Evolutionary conservation across 805 yeast genomes (phyloP), one percentile per base, ranked within the genome.

Genomic region (Suhomyces prunicola): DNA sequence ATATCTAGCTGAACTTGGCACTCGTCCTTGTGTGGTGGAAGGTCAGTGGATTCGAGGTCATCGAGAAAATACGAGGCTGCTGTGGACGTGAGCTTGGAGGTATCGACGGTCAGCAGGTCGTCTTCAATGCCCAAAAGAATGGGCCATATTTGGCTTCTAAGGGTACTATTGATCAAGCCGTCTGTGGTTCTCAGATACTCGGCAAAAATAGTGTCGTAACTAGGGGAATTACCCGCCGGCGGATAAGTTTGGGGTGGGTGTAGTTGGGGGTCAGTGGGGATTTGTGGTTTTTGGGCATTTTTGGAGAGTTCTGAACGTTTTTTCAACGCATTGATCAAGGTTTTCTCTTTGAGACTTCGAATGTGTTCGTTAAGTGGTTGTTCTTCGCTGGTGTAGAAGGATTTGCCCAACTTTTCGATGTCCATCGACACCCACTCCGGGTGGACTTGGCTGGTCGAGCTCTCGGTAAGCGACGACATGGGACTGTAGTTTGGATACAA

Each of bases 1-100:
- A 90, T 86, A 68, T 93, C 99, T 52, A 90, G 78, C 48, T 73
- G 67, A 1, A 91, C 90, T 68, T 93, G 99, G 6, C 80, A 80
- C 60, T 87, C 94, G 63, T 90, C 97, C 48, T 70, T 71, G 63
- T 88, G 96, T 2, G 74, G 71, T 0, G 71, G 71, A 46, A 77
- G 58, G 41, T 75, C 71, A 46, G 58, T 53, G 17, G 53, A 52
- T 45, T 57, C 52, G 41, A 64, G 49, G 57, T 54, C 53, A 7
- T 46, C 53, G 8, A 53, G 48, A 6, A 53, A 19, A 6, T 46
- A 15, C 6, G 52, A 42, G 3, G 52, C 31, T 2, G 42, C 12
- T 4, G 41, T 19, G 10, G 53, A 41, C 15, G 24, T 29, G n/a
- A 51, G 44, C 10, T 48, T 44, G 13, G 50, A 49, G 40, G 50